Base-by-base conservation (phyloP, 148 eudicot species). In the Persicaria tinctoria region DNA sequence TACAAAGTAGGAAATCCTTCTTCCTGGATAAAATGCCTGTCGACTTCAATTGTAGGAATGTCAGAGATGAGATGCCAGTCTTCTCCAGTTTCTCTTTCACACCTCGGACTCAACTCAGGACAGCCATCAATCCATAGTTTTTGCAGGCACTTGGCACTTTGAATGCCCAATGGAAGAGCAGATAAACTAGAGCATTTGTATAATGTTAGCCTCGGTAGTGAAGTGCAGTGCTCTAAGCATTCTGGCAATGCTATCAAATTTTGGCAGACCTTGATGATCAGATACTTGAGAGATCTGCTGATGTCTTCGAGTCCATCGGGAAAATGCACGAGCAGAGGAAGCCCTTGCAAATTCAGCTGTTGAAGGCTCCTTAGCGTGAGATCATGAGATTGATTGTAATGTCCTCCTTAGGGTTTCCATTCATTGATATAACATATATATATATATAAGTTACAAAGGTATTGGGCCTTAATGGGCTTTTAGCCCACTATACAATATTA, bases 281-380 rank as follows among this genome's bases (percentile, higher is more conserved):
- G 18, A 56, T 56, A 56, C 62, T 56, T 18, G 0, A 56, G 62
- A 13, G 62, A 56, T 18, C 62, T 32, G 18, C 62, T 17, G 6
- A 56, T 9, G 18, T 14, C 1, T 56, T 56, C 9, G 23, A 56
- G 62, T n/a, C 32, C 62, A 56, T 56, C 62, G 18, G 32, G 62
- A 56, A 56, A 18, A 56, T 56, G 62, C 62, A 56, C 32, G 5
- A 56, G 62, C 16, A 56, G 62, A 56, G 62, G 62, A 56, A 56
- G 62, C 18, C 18, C 23, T 56, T 56, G 62, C 23, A 56, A n/a
- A 6, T 56, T 5, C 27, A 56, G 27, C 18, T 56, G 62, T 6
- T 2, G 14, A 16, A 56, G 20, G 62, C 23, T 56, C 62, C 62
- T 56, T 17, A n/a, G n/a, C n/a, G n/a, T n/a, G n/a, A n/a, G n/a